Evolutionary conservation across 768 basidiomycete genomes (phyloP).

Genomic region (Glaciozyma antarctica): DNA sequence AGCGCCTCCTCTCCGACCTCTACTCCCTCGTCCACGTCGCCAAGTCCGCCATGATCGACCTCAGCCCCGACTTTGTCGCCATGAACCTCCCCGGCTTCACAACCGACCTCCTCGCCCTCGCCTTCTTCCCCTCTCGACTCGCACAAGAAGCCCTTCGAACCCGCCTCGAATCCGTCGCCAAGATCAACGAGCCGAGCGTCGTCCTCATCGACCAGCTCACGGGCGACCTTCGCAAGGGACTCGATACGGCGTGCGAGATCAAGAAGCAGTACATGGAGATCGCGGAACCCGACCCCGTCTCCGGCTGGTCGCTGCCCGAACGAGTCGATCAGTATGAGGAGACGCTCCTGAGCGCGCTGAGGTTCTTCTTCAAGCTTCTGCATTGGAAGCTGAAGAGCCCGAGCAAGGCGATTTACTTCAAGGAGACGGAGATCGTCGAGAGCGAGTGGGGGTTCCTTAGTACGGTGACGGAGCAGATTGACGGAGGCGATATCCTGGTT

Average conservation of each 20-base stretch:
- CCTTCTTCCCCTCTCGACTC: constrained; percentile 91
- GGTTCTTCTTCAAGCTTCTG: constrained; percentile 83
- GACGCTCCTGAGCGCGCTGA: constrained; percentile 75
- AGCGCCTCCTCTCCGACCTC: constrained; percentile 56
- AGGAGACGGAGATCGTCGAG: constrained; percentile 96
- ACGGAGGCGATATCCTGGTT: constrained; percentile 78
- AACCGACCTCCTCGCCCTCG: constrained; percentile 75
- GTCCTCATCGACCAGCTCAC: constrained; percentile 89
- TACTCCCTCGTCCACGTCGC: constrained; percentile 75
- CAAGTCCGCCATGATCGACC: constrained; percentile 74
- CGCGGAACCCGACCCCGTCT: constrained; percentile 69
- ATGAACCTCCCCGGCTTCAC: constrained; percentile 90
- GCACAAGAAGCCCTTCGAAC: constrained; percentile 83
- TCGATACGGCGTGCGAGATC: constrained; percentile 86
- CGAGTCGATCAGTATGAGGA: constrained; percentile 84
- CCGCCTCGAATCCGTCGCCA: constrained; percentile 56
- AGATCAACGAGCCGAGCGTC: constrained; percentile 76
- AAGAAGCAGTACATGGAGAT: constrained; percentile 92
- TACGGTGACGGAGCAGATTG: constrained; percentile 76
- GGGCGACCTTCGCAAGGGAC: constrained; percentile 80
- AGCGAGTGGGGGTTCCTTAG: constrained; percentile 92
- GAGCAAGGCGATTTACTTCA: constrained; percentile 84
- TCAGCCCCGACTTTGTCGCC: constrained; percentile 62
- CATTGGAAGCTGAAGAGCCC: constrained; percentile 94
- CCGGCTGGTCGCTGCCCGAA: constrained; percentile 77